Evolutionary conservation across 2,329 filamentous ascomycete species (phyloP), one percentile per base, ranked within the genome.

Genomic region (Tolypocladium endophyticum): DNA sequence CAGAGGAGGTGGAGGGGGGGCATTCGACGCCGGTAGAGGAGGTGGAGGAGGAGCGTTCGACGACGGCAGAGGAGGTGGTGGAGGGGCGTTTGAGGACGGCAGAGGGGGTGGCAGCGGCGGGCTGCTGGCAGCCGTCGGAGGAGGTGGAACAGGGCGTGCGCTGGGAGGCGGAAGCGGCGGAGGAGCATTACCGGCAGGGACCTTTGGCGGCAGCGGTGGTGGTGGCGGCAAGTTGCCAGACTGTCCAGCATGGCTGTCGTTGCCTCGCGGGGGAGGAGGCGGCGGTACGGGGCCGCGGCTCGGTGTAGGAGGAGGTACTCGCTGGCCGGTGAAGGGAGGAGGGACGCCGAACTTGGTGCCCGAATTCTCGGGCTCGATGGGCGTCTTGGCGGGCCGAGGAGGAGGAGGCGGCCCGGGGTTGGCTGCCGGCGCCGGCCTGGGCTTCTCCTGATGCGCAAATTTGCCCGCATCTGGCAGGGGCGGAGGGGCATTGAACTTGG

Each of bases 391-490:
- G 14, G 88, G 88, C 59, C 73, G 65, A 9, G 72, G 72, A 18
- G 73, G 73, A 33, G 73, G 73, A 7, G 73, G 71, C 6, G 72
- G 72, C 9, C 70, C 71, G 2, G 71, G 66, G 25, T 61, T 63
- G 11, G 71, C 60, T 2, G 62, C 43, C 14, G 66, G 64, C 41
- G 69, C 61, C 35, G 70, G 67, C 47, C 66, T 68, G 18, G 68
- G 64, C 35, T 68, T 65, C 33, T 71, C 77, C 66, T 72, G 81
- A 74, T 87, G 80, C 4, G 88, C 91, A 70, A 85, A 94, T 73
- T 90, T 96, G 43, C 94, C 94, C 60, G 94, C 94, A 72, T 96
- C 92, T 59, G 90, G 85, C 61, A 97, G 76, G 2, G 93, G 90
- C 39, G 94, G 94, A 54, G 94, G 94, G 11, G 90, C 93, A 64